phyloP scores from a whole-genome alignment of 2,329 filamentous ascomycete genomes.

The Davidsoniella neocaledoniae region DNA sequence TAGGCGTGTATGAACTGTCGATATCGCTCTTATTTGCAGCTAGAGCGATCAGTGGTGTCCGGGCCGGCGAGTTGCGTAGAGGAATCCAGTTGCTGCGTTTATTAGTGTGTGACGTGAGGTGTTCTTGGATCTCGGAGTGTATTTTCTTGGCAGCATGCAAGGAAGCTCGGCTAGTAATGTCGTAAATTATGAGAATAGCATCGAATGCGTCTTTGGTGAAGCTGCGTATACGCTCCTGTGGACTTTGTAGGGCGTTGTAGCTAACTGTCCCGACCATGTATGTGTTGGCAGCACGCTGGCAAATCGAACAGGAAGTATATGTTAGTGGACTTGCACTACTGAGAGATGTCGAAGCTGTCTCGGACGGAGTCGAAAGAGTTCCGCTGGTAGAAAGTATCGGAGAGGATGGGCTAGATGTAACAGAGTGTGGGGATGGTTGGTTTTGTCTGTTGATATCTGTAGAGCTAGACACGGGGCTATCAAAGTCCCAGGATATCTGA shows the following conservation, averaged over 20 bases:
- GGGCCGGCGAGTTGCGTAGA: too few relatives aligned
- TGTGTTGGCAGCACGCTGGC: background rate
- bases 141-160: conserved; percentile 15
- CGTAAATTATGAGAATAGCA: conserved; percentile 19
- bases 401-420: background rate
- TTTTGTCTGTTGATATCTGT: background rate
- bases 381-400: background rate
- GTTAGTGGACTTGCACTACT: too few relatives aligned
- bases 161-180: conserved; percentile 15
- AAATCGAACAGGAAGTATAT: too few relatives aligned
- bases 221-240: conserved; percentile 14
- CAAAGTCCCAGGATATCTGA: background rate
- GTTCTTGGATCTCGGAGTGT: conserved; percentile 15
- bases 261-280: conserved; percentile 19
- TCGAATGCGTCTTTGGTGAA: conserved; percentile 17
- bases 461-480: background rate
- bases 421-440: background rate
- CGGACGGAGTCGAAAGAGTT: background rate
- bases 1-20: too few relatives aligned
- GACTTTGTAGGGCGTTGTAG: conserved; percentile 16
- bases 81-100: too few relatives aligned
- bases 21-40: too few relatives aligned
- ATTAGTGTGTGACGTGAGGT: too few relatives aligned
- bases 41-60: too few relatives aligned
- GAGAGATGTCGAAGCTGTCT: background rate